Evolutionary conservation across 75 land plant genomes (phyloP), one percentile per base, ranked within the genome.

Genomic region (Picea glauca): DNA sequence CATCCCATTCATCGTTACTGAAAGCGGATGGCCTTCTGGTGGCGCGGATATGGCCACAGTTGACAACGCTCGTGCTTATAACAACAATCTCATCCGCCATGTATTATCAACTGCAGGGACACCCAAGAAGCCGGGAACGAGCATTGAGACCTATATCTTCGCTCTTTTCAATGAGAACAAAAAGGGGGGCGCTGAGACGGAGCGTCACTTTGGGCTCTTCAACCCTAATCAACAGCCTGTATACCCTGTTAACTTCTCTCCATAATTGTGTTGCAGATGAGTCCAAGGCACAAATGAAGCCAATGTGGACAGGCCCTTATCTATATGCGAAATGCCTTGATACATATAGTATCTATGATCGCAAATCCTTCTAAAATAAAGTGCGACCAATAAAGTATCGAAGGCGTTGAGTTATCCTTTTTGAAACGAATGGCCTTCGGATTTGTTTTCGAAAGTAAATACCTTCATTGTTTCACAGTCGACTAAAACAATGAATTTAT

Each of bases 101-200:
- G 88, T 88, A 32, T 43, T 78, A 12, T 87, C 86, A 72, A 65
- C 80, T 30, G 78, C 87, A 15, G 96, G 96, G 35, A 85, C 93
- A 5, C 94, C 96, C 8, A 77, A 81, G 75, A 81, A 84, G 23
- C 90, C 85, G 14, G 72, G 67, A 32, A 64, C 56, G 77, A 80
- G 56, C 32, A 84, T 94, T 66, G 97, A 94, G 75, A 84, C 87
- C 1, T 94, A 87, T 90, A 77, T 91, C 57, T 92, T 90, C 81
- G 81, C 88, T 0, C 78, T 91, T 63, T 94, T 90, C 78, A 87
- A 91, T 64, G 92, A 92, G 89, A 77, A 94, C 62, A 82, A 84
- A n/a, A 94, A 91, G 77, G 83, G 84, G 8, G 85, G 88, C 13
- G 50, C 83, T 3, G 78, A 75, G 35, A 78, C 91, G 30, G 96